A percentile compares a stretch with the other conserved stretches of the same genome.
Conservation (phyloP, 1,284 basidiomycete genomes). For the Pulchroboletus neoregius region DNA sequence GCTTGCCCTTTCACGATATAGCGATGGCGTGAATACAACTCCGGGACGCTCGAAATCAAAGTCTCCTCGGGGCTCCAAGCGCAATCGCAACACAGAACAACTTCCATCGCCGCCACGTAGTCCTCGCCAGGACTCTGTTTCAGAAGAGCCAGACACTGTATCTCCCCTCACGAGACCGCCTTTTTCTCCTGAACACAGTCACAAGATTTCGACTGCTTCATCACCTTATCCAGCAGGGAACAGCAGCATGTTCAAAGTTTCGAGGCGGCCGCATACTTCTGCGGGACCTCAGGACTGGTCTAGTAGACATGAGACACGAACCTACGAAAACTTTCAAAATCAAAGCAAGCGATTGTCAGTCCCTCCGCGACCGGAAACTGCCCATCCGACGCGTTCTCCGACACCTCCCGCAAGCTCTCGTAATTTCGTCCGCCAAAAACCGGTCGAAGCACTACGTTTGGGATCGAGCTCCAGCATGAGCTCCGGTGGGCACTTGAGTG, state of each 20-base stretch:
- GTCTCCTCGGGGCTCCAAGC: conserved; percentile 47
- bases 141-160: conserved; percentile 11
- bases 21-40: conserved; percentile 39
- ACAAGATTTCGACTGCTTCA: conserved; percentile 34
- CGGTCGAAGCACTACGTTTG: conserved; percentile 17
- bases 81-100: conserved; percentile 37
- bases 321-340: conserved; percentile 15
- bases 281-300: conserved; percentile 59
- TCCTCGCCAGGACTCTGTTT: conserved; percentile 14
- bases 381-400: conserved; percentile 17
- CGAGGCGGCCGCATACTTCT: conserved; percentile 56
- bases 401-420: conserved; percentile 14
- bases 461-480: conserved; percentile 36
- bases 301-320: conserved; percentile 32
- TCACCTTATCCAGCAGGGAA: conserved; percentile 28
- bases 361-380: conserved; percentile 31
- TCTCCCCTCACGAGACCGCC: conserved; percentile 5
- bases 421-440: conserved; percentile 25
- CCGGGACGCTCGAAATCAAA: conserved; percentile 54
- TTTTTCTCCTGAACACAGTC: conserved; percentile 17
- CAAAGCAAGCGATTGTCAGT: conserved; percentile 18
- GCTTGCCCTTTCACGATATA: conserved; percentile 59
- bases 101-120: conserved; percentile 35
- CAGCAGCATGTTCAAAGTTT: conserved; percentile 19
- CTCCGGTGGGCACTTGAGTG: conserved; percentile 26